These are phyloP conservation scores for Paramarasmius palmivorus DNA, from an alignment of 1,284 basidiomycete species.

Conservation along the genomic window DNA sequence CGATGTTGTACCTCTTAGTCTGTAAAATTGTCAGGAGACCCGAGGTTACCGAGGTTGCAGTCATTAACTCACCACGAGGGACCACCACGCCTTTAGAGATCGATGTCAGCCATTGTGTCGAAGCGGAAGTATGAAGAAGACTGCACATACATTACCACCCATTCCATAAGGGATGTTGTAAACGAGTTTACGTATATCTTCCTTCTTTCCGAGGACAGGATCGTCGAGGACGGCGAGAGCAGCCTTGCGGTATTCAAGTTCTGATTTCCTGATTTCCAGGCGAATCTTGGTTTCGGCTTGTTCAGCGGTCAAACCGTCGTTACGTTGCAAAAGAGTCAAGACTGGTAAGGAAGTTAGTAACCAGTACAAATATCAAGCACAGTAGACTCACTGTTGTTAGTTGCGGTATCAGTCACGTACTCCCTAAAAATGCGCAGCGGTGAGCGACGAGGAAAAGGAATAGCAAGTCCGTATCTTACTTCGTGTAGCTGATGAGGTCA, in stretches of 20 bases:
- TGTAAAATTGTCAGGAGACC: no score
- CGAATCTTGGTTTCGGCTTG: slow-evolving; percentile 9
- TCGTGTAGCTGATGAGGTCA: neutral
- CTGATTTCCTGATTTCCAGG: slow-evolving; percentile 3
- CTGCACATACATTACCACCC: slow-evolving; percentile 14
- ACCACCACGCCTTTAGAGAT: no score
- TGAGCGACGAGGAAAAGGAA: neutral
- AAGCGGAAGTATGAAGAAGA: no score
- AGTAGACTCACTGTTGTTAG: slow-evolving; percentile 10
- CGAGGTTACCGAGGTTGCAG: no score
- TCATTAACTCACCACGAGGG: no score
- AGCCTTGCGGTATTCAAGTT: slow-evolving; percentile 10
- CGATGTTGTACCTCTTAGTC: no score
- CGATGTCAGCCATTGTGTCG: no score
- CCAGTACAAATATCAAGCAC: no score
- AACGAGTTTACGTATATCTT: slow-evolving; percentile 16
- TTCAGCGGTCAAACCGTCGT: no score
- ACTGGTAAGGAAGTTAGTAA: no score
- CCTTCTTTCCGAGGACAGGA: slow-evolving; percentile 16
- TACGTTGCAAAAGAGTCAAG: no score
- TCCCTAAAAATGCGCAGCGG: neutral
- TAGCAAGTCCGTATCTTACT: neutral
- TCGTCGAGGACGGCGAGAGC: slow-evolving; percentile 15
- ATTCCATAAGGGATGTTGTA: slow-evolving; percentile 15
- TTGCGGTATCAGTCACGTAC: slow-evolving; percentile 13